Evolutionary conservation across 306 rosid genomes (phyloP), one percentile per base, ranked within the genome.

Genomic region (Clitoria ternatea): DNA sequence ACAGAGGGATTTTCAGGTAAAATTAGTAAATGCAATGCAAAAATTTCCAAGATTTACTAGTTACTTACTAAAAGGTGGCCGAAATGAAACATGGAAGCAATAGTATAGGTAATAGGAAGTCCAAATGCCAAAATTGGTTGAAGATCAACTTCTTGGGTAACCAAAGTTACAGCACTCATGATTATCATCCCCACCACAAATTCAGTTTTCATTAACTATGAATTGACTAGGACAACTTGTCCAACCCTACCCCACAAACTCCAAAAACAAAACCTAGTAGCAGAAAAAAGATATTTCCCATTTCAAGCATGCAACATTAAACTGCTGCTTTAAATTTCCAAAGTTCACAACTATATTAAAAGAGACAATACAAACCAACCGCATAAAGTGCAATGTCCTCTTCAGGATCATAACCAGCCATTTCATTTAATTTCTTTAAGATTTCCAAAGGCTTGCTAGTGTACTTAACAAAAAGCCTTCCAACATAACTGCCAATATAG

Each of bases 391-490:
- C 77, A 73, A 73, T 77, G 56, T 82, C 85, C 68, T 82, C 85
- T 35, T 82, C 80, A 18, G 83, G 77, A 71, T 61, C 80, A 73
- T 72, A 82, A 61, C 86, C 83, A 73, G 85, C 83, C 83, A 82
- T 45, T 82, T 82, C 77, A 77, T 77, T 82, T 48, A 82, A 54
- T 55, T 26, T 73, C 14, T 55, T 54, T 42, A 82, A 36, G 40
- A 77, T 63, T 73, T 78, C 86, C 42, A 57, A 67, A 29, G 86
- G 80, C 59, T 77, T 82, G 45, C 86, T 80, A 74, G 74, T 73
- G 27, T 77, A 36, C 80, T 77, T 82, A 29, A 82, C 86, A 77
- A 77, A 77, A 63, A 82, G 80, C 77, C 83, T 78, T 67, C 86
- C 86, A 68, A 77, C 77, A 63, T 68, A 82, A 33, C 85, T 82